Evolutionary conservation across 768 basidiomycete species (phyloP).

Genomic region (Leccinum incarnatum): DNA sequence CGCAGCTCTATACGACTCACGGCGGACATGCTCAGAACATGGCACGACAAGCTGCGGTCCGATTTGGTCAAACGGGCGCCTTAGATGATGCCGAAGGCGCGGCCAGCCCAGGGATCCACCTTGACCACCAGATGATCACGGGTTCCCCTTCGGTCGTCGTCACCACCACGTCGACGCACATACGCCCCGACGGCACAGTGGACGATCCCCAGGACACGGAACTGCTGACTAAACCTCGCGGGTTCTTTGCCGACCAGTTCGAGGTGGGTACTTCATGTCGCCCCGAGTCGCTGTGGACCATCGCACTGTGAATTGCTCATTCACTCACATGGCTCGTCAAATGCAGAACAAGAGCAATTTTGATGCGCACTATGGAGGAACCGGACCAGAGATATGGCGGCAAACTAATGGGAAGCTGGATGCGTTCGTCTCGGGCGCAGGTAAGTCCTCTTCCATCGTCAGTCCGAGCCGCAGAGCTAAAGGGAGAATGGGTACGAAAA

Average conservation of each 20-base stretch:
- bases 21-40: slow-evolving; percentile 60
- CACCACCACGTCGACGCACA: slow-evolving; percentile 46
- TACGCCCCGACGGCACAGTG: slow-evolving; percentile 32
- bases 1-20: not conserved
- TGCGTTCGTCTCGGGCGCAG: slow-evolving; percentile 90
- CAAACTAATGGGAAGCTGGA: slow-evolving; percentile 82
- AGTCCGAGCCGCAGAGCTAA: not conserved
- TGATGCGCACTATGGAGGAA: slow-evolving; percentile 83
- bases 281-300: not conserved
- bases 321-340: not conserved
- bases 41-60: slow-evolving; percentile 72
- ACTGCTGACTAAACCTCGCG: slow-evolving; percentile 56
- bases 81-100: slow-evolving; percentile 8
- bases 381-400: slow-evolving; percentile 93
- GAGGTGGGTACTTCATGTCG: slow-evolving; percentile 44
- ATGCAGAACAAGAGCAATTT: slow-evolving; percentile 79
- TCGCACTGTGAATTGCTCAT: not conserved
- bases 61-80: slow-evolving; percentile 56
- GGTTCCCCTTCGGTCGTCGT: slow-evolving; percentile 52
- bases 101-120: slow-evolving; percentile 3
- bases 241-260: slow-evolving; percentile 96
- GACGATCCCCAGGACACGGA: slow-evolving; percentile 41
- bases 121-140: slow-evolving; percentile 37
- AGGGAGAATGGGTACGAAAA: not conserved
- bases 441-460: slow-evolving; percentile 34